phyloP scores from a whole-genome alignment of 441 rosid genomes.

The Brassica balearica region DNA sequence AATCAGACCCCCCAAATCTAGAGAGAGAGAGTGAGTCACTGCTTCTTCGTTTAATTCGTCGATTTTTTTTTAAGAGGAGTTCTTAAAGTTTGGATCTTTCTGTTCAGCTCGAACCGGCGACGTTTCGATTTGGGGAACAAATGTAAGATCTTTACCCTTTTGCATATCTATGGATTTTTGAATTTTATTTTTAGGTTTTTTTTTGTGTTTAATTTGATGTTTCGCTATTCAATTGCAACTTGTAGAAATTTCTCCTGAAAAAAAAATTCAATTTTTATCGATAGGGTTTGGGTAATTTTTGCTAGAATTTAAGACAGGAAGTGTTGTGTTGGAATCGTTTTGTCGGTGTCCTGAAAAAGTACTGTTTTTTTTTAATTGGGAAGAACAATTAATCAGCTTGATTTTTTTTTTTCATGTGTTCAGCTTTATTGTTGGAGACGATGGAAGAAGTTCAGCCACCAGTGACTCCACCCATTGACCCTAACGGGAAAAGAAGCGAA shows the following conservation, averaged over 20 bases:
- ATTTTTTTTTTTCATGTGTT: constrained; percentile 34
- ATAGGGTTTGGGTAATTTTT: neutral
- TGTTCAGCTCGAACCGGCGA: no score
- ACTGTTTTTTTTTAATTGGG: neutral
- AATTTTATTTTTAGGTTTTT: neutral
- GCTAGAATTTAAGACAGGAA: neutral
- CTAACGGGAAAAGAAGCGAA: constrained; percentile 48
- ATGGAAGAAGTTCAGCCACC: constrained; percentile 69
- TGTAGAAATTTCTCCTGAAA: constrained; percentile 7
- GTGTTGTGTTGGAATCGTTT: neutral
- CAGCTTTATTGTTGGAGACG: constrained; percentile 37
- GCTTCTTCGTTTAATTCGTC: constrained; percentile 23
- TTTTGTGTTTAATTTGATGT: neutral
- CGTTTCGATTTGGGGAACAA: constrained; percentile 8
- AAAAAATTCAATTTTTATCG: neutral
- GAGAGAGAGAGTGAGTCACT: constrained; percentile 28
- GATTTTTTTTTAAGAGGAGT: neutral
- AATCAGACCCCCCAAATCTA: constrained; percentile 31
- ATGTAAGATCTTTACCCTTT: constrained; percentile 31
- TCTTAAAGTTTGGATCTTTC: constrained; percentile 30
- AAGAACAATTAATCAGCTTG: no score
- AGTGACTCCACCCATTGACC: constrained; percentile 47
- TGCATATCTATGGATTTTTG: neutral
- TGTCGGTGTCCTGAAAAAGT: constrained; percentile 11
- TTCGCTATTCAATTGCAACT: constrained; percentile 22